Conservation (phyloP, 1,284 basidiomycete species). For the Cryptococcus sp. region DNA sequence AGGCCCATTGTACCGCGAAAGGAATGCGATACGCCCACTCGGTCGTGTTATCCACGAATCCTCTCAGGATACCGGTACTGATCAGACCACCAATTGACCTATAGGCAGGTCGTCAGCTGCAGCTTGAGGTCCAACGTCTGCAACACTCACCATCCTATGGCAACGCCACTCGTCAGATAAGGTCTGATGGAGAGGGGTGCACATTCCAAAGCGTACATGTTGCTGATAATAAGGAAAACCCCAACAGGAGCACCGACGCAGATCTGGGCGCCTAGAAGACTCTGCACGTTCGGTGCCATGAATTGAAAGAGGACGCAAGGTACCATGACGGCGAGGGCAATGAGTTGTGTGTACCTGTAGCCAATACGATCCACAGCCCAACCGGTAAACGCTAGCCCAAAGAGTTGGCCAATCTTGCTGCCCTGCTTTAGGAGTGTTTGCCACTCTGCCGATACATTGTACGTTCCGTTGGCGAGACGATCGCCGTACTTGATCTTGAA, state of each 20-base stretch:
- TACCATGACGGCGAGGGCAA: too few species aligned
- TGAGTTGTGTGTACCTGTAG: too few species aligned
- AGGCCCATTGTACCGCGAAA: constrained; percentile 44
- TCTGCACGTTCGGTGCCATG: too few species aligned
- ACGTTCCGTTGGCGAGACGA: constrained; percentile 9
- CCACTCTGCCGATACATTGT: not conserved
- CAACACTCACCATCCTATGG: constrained; percentile 55
- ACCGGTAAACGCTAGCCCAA: too few species aligned
- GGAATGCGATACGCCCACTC: constrained; percentile 34
- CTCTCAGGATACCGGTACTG: not conserved
- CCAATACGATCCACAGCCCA: too few species aligned
- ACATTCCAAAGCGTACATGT: constrained; percentile 56
- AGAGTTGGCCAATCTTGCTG: too few species aligned
- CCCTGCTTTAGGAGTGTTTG: too few species aligned
- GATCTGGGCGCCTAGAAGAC: too few species aligned
- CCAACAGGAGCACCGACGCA: too few species aligned
- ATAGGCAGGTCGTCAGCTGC: constrained; percentile 1
- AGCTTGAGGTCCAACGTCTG: constrained; percentile 21
- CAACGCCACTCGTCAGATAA: constrained; percentile 48
- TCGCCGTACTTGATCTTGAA: constrained; percentile 40
- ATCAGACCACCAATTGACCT: not conserved
- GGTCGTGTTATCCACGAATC: constrained; percentile 21
- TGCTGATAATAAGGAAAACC: too few species aligned
- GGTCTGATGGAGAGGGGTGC: constrained; percentile 45
- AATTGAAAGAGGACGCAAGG: too few species aligned